These are phyloP conservation scores for Hypoxylon rubiginosum DNA, from an alignment of 2,329 filamentous ascomycete species.

Conservation along the genomic window DNA sequence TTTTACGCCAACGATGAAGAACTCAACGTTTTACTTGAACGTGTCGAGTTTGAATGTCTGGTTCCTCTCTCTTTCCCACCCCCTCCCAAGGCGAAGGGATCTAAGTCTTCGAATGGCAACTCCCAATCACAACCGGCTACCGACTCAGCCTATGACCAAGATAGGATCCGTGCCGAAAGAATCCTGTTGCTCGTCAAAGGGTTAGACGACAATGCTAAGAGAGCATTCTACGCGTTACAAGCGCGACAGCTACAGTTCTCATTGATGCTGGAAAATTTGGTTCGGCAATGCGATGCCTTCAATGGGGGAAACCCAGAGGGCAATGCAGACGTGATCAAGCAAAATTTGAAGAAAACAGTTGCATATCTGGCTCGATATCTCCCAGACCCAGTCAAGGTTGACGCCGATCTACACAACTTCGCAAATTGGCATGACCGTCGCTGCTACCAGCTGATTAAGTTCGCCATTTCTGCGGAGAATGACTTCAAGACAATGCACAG, in stretches of 20 bases:
- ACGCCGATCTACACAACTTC: conserved; percentile 87
- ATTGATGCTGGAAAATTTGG: conserved; percentile 79
- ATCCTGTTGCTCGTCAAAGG: conserved; percentile 85
- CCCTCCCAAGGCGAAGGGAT: conserved; percentile 70
- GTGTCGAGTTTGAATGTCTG: conserved; percentile 87
- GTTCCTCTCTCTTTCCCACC: conserved; percentile 91
- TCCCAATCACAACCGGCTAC: conserved; percentile 64
- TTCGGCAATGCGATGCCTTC: conserved; percentile 88
- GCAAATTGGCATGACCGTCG: conserved; percentile 91
- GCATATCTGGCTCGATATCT: conserved; percentile 80
- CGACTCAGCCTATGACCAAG: conserved; percentile 70
- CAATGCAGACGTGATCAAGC: conserved; percentile 77
- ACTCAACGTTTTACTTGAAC: conserved; percentile 85
- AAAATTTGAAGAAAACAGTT: conserved; percentile 78
- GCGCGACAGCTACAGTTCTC: conserved; percentile 81
- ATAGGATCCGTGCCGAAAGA: conserved; percentile 85
- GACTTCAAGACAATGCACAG: conserved; percentile 93
- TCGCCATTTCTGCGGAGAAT: conserved; percentile 84
- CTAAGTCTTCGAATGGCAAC: conserved; percentile 72
- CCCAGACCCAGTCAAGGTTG: conserved; percentile 79
- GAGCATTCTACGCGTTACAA: conserved; percentile 90
- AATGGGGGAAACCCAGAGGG: conserved; percentile 87
- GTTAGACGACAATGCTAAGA: conserved; percentile 82
- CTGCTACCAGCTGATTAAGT: conserved; percentile 89
- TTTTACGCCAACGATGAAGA: conserved; percentile 92